Evolutionary conservation across 169 alveolate species (phyloP), one percentile per base, ranked within the genome.

Genomic region (Plasmodium adleri): DNA sequence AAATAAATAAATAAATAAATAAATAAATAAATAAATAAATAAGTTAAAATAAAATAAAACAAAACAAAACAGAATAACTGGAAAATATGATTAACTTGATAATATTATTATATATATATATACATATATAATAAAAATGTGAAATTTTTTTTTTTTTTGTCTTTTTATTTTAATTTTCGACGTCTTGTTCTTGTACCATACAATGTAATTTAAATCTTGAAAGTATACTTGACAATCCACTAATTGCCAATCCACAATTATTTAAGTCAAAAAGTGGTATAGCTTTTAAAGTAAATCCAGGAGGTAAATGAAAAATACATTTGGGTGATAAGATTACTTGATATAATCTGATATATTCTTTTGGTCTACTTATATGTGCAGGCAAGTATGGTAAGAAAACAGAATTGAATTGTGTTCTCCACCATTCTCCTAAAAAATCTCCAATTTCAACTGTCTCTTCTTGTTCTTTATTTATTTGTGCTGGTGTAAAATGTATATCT

Each of bases 391-490:
- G 95, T 24, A 94, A 78, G 22, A 86, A 89, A 10, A 76, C 93
- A 1, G 95, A 85, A 39, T 92, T 75, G 60, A 63, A 92, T 71
- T 94, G 94, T 15, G 91, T 75, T 24, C 92, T 68, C 96, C 96
- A 94, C 85, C 90, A 92, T 54, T 94, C 95, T 15, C 93, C 96
- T 60, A 94, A 64, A 15, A 94, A 87, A 9, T 94, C 95, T n/a
- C 95, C 95, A 5, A 94, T 88, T 3, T 85, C 86, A 20, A 94
- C 70, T 12, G 68, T 85, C n/a, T 92, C 95, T 15, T 85, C 93
- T 6, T 13, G 3, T 64, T 76, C 70, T 9, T 13, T 0, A 39
- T 76, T 64, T n/a, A 76, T 17, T 50, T 76, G 74, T 43, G 32
- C 66, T 15, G 75, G 24, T 15, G 58, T 1, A 68, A 76, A 76